Evolutionary conservation across 1,284 basidiomycete genomes (phyloP).

Genomic region (Trichosporon asahii): DNA sequence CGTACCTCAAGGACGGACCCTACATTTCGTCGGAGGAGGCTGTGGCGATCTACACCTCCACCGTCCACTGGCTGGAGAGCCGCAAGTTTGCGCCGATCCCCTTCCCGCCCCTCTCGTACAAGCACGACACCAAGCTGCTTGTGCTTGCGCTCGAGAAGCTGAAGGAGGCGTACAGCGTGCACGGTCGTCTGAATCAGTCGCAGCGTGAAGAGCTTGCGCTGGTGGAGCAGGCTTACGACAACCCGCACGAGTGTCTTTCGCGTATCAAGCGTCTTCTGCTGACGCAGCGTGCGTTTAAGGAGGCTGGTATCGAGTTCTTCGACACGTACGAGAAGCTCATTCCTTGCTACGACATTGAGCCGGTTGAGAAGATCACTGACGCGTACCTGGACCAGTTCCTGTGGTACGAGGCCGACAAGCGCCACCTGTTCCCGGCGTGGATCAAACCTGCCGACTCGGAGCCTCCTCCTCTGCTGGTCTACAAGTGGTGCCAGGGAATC

Average conservation of each 20-base stretch:
- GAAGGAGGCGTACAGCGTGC: constrained; percentile 97
- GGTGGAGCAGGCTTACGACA: constrained; percentile 87
- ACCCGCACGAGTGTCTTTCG: constrained; percentile 64
- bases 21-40: constrained; percentile 97
- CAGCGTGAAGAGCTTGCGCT: constrained; percentile 93
- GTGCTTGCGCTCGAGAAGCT: constrained; percentile 92
- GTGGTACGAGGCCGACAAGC: constrained; percentile 79
- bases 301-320: constrained; percentile 76
- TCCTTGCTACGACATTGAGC: constrained; percentile 96
- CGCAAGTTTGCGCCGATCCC: constrained; percentile 92
- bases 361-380: constrained; percentile 97
- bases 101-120: constrained; percentile 96
- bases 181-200: constrained; percentile 91
- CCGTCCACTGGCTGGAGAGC: constrained; percentile 95
- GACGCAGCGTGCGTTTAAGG: constrained; percentile 96
- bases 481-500: constrained; percentile 68
- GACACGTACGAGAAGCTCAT: constrained; percentile 97
- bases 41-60: constrained; percentile 93
- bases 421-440: constrained; percentile 93
- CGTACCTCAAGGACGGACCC: constrained; percentile 93
- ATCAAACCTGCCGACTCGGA: constrained; percentile 96
- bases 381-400: constrained; percentile 88
- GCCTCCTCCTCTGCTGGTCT: constrained; percentile 90
- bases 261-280: constrained; percentile 93
- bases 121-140: constrained; percentile 93